A percentile compares a stretch with the other conserved stretches of the same genome.
Evolutionary conservation across 352 stramenopile species (phyloP).

Genomic region (Pythium sp.): DNA sequence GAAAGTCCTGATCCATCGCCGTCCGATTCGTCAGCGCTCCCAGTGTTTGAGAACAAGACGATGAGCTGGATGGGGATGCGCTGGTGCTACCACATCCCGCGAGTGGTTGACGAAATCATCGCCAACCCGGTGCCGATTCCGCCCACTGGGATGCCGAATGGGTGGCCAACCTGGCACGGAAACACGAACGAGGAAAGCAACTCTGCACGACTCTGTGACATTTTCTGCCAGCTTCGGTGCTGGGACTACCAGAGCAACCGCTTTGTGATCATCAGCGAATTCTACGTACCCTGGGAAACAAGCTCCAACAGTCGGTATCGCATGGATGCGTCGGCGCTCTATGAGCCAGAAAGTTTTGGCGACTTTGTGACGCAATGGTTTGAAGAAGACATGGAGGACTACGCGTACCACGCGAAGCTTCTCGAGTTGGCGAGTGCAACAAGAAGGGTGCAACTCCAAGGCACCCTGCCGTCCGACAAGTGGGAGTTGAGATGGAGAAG

Average conservation of each 20-base stretch:
- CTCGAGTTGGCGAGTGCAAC: constrained; percentile 34
- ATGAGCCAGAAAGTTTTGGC: constrained; percentile 58
- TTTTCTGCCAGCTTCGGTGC: constrained; percentile 69
- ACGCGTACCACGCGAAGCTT: constrained; percentile 38
- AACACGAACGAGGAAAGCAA: constrained; percentile 25
- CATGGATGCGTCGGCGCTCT: constrained; percentile 19
- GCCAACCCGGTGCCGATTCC: constrained; percentile 60
- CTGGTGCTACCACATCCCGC: constrained; percentile 77
- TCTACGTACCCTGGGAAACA: constrained; percentile 73
- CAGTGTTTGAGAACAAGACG: constrained; percentile 45
- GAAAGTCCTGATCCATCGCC: constrained; percentile 17
- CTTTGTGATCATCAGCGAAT: constrained; percentile 59
- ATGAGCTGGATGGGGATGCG: constrained; percentile 76
- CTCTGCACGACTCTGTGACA: constrained; percentile 49
- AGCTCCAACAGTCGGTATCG: constrained; percentile 8
- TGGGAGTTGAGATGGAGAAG: constrained; percentile 79
- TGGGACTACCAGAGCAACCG: constrained; percentile 53
- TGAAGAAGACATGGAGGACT: constrained; percentile 57
- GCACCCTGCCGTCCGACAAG: constrained; percentile 47
- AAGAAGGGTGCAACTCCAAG: constrained; percentile 32
- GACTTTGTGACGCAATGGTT: constrained; percentile 74
- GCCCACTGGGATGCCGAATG: constrained; percentile 48
- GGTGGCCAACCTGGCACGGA: constrained; percentile 62
- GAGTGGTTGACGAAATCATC: constrained; percentile 46
- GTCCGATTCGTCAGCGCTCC: constrained; percentile 20